Conservation (phyloP, 1,284 basidiomycete species). For the Ustilago cynodontis region DNA sequence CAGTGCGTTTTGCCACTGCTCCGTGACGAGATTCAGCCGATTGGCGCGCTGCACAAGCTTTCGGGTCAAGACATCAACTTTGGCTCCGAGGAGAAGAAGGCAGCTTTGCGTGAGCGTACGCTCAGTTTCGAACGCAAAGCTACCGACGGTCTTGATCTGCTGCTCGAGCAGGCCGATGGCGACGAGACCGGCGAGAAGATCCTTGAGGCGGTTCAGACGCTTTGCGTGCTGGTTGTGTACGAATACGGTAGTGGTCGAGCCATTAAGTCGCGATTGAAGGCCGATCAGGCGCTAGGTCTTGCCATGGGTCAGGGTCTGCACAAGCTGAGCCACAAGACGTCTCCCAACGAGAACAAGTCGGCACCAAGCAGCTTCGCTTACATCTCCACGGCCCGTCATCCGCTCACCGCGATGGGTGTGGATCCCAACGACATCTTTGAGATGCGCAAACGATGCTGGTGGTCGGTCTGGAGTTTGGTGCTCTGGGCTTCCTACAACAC, state of each 20-base stretch:
- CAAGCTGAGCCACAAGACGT: constrained; percentile 44
- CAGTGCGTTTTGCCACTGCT: constrained; percentile 60
- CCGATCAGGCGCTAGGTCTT: constrained; percentile 63
- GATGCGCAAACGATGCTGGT: constrained; percentile 66
- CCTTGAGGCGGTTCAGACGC: constrained; percentile 61
- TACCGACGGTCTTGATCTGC: constrained; percentile 53
- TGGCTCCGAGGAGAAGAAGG: constrained; percentile 54
- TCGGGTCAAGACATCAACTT: constrained; percentile 55
- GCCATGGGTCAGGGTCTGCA: constrained; percentile 65
- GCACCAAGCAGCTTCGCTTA: constrained; percentile 49
- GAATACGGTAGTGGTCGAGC: constrained; percentile 64
- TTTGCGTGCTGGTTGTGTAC: constrained; percentile 59
- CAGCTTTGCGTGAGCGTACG: constrained; percentile 46
- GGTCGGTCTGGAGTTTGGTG: constrained; percentile 62
- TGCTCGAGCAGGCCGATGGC: constrained; percentile 53
- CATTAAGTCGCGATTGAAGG: constrained; percentile 64
- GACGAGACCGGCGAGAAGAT: constrained; percentile 43
- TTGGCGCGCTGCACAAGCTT: constrained; percentile 44
- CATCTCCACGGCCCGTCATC: constrained; percentile 28
- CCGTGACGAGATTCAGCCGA: constrained; percentile 53
- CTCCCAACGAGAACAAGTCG: constrained; percentile 28
- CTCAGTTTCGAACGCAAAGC: constrained; percentile 54
- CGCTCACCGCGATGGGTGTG: constrained; percentile 42
- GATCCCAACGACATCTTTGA: constrained; percentile 53
- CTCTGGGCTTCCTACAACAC: constrained; percentile 65